Percentiles rank a stretch among this genome's conserved stretches.
phyloP scores from a whole-genome alignment of 2,329 filamentous ascomycete genomes.

The Proliferodiscus dingleyae region DNA sequence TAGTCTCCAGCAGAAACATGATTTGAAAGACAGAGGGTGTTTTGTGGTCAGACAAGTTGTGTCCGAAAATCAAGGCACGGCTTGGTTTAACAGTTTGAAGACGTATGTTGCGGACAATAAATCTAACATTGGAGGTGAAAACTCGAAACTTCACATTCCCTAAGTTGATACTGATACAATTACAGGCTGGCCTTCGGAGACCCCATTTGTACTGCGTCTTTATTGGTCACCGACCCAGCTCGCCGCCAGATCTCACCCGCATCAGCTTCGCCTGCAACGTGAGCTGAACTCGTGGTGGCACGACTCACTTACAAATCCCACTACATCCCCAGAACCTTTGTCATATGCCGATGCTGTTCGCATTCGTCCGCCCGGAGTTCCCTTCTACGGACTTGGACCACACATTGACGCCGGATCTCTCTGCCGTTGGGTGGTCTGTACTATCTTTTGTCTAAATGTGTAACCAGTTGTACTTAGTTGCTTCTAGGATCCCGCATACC shows the following conservation, averaged over 20 bases:
- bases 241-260: constrained; percentile 34
- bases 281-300: constrained; percentile 38
- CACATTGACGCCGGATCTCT: constrained; percentile 42
- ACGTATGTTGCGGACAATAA: constrained; percentile 33
- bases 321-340: constrained; percentile 32
- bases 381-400: constrained; percentile 38
- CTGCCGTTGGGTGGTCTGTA: constrained; percentile 39
- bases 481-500: constrained; percentile 36
- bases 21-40: constrained; percentile 29
- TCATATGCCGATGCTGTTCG: constrained; percentile 38
- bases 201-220: constrained; percentile 36
- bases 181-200: constrained; percentile 34
- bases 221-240: constrained; percentile 38
- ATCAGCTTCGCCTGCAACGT: constrained; percentile 34
- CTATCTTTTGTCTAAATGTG: too few relatives aligned
- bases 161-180: not conserved
- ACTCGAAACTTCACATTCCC: not conserved
- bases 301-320: constrained; percentile 25
- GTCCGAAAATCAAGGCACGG: constrained; percentile 19
- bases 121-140: constrained; percentile 19
- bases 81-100: constrained; percentile 31
- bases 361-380: constrained; percentile 34
- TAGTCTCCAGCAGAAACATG: constrained; percentile 14
- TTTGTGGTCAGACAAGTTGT: constrained; percentile 27
- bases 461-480: too few relatives aligned